Base-by-base conservation (phyloP, 176 grass and related monocot species). In the Musa schizocarpa region DNA sequence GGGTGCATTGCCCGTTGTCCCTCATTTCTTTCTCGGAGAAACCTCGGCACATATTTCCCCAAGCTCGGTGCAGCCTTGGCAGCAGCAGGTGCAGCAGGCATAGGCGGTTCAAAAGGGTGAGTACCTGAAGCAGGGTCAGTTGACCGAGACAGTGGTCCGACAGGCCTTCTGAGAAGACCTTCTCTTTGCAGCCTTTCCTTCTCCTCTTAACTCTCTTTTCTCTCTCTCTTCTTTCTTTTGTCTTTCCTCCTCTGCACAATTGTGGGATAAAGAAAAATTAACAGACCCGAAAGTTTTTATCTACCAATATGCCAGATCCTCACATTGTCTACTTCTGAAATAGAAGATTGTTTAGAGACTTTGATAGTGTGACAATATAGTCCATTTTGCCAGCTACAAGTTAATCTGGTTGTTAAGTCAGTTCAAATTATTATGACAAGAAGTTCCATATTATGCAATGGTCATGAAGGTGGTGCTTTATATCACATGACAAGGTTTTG, bases 241-340 rank as follows among this genome's bases (percentile, higher is more conserved):
- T 54, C 70, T 93, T 74, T 98, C 95, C 82, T 98, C 95, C 78
- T 98, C 95, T 98, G 88, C 52, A 86, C 27, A n/a, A 50, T 26
- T 22, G 80, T 68, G 58, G 9, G 63, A 25, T 50, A 50, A 58
- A 49, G 11, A 81, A 58, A 53, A 8, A 68, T 86, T 96, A 48
- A 48, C 66, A 27, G 26, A 27, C 26, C 26, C 26, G 2, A 2
- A 27, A 27, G 26, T 27, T 27, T 27, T 27, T 27, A 27, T 27
- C 26, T 2, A 27, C 26, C 26, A 27, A 27, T 2, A 27, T 27
- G 26, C 26, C 26, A 27, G 26, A 27, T 27, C 26, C 26, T 27
- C 26, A 2, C 26, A 27, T 27, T 27, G 26, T 27, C 26, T 27
- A 27, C 26, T 27, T 27, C 26, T 27, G 26, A 43, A 29, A 25